Base-by-base conservation (phyloP, 305 asterid species). In the Fraxinus nigra region DNA sequence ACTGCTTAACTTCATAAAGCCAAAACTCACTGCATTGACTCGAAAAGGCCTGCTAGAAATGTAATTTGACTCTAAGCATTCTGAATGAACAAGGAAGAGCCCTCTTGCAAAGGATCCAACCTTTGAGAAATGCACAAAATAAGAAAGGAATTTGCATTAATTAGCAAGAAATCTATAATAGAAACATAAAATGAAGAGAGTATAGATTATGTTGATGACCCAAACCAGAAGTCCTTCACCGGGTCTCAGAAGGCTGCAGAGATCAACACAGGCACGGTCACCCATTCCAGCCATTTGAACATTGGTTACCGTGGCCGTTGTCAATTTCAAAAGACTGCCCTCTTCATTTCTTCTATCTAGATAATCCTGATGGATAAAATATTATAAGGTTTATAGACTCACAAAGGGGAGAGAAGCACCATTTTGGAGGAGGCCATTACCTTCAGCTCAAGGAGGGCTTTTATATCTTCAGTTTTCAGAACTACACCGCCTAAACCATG, bases 151-250 rank as follows among this genome's bases (percentile, higher is more conserved):
- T 18, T 82, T 72, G 38, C 73, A 79, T 5, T 13, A 37, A 78
- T 40, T n/a, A 69, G 40, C 14, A 56, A 78, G 69, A 77, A 54
- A 46, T 78, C 24, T 37, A 59, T 7, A 76, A n/a, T 48, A 26
- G 75, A 26, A 3, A 3, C 46, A 74, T 46, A 75, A 40, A 70
- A 43, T 28, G 30, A 35, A 76, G 59, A 48, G 75, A 67, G 2
- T 20, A 33, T 28, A 32, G 80, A 65, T 26, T 76, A 22, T 48
- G 79, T 70, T 14, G 69, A 54, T n/a, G 24, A 24, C 10, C 10
- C 82, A 76, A 80, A 95, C 98, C 98, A 93, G 93, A 87, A 95
- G 97, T 83, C 98, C 98, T 92, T 93, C 98, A 83, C 97, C 98
- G 37, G 97, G 98, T 87, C 85, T 89, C 97, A 95, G 89, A 78